phyloP scores from a whole-genome alignment of 495 filamentous ascomycete genomes.

The Eremomyces bilateralis region DNA sequence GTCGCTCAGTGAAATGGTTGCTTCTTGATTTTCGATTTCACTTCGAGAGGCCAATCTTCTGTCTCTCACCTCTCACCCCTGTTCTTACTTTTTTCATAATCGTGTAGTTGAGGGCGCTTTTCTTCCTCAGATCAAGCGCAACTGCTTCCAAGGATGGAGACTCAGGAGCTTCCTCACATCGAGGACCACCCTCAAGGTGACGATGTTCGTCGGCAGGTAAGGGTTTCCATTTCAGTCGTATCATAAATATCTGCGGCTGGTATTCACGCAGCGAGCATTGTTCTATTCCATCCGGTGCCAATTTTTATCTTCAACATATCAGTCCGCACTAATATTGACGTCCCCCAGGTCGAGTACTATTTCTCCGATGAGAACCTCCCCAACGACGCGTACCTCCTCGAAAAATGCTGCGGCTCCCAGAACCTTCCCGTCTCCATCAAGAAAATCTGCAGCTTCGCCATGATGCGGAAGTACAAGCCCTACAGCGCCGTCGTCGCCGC shows the following conservation, averaged over 20 bases:
- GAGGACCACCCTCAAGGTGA: slow-evolving; percentile 10
- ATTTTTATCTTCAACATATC: not conserved
- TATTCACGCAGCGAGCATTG: no score
- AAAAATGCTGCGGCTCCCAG: slow-evolving; percentile 10
- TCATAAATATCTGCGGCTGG: no score
- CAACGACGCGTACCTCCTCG: slow-evolving; percentile 15
- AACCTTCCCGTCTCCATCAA: slow-evolving; percentile 17
- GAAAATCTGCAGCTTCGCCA: slow-evolving; percentile 16
- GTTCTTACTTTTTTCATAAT: no score
- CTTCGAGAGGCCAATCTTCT: no score
- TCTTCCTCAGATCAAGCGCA: no score
- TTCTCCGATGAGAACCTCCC: slow-evolving; percentile 23
- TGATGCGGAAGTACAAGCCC: slow-evolving; percentile 17
- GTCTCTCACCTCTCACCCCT: no score
- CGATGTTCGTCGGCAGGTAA: slow-evolving; percentile 10
- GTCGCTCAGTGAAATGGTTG: no score
- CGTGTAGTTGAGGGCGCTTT: no score
- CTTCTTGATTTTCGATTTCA: no score
- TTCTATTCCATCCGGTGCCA: not conserved
- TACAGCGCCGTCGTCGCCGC: slow-evolving; percentile 9
- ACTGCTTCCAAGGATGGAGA: no score
- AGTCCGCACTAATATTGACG: not conserved
- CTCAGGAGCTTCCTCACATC: no score
- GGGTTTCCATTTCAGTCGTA: not conserved
- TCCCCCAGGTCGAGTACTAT: slow-evolving; percentile 20